Base-by-base conservation (phyloP, 106 monocot genomes). In the Acanthochlamys bracteata region DNA sequence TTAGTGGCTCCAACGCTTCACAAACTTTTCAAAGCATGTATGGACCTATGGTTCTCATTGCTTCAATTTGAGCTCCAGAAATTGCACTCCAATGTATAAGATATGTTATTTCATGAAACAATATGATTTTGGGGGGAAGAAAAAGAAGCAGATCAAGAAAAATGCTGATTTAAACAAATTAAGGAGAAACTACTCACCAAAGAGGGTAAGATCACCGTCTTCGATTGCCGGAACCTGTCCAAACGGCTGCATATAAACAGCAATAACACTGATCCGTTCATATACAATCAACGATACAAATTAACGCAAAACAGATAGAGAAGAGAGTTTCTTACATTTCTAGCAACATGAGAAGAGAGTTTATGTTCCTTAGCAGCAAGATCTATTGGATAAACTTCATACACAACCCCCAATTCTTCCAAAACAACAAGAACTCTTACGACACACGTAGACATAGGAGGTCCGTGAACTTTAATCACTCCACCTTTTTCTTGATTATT, bases 381-480 rank as follows among this genome's bases (percentile, higher is more conserved):
- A 55, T 71, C 25, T 40, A 83, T 25, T 11, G 71, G 71, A 7
- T 78, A 57, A 10, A 83, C 41, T 59, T 82, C 71, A 59, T 78
- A 83, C 19, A 66, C 67, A 16, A 71, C 66, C 1, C 68, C 82
- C 25, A 47, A 39, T 74, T 83, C 82, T 52, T 83, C 78, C 25
- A 78, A 19, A 39, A 33, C 9, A 11, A 59, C 58, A 8, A 71
- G 11, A 20, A 75, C 82, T 7, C 78, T 70, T 23, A 57, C 71
- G 0, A 71, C 62, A 45, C 41, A 62, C 42, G 66, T 61, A 0
- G 77, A 73, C 41, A 16, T 9, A 21, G 59, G 24, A 14, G 39
- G 0, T 2, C 73, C 81, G 19, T 73, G 73, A 26, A 81, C 40
- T 64, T 73, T 81, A 33, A 33, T 33, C 33, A 33, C 33, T 33